Evolutionary conservation across 2,329 filamentous ascomycete genomes (phyloP).

Genomic region (Stemphylium vesicarium): DNA sequence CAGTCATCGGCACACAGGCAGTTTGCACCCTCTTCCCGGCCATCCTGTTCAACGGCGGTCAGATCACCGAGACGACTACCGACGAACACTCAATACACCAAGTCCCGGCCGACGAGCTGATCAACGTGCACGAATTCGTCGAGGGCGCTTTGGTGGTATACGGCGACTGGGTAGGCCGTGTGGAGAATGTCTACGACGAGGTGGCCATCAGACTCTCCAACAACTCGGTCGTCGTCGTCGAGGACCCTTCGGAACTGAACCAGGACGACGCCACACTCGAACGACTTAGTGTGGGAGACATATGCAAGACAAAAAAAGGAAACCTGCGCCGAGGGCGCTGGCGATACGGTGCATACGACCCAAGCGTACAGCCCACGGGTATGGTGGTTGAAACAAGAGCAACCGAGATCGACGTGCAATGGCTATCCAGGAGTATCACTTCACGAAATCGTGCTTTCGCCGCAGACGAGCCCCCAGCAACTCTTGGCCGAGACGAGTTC

Average conservation of each 20-base stretch:
- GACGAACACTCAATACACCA: slow-evolving; percentile 47
- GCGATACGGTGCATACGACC: slow-evolving; percentile 59
- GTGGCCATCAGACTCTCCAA: slow-evolving; percentile 60
- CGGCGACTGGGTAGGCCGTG: slow-evolving; percentile 62
- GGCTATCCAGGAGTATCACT: slow-evolving; percentile 57
- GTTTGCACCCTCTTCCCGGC: slow-evolving; percentile 54
- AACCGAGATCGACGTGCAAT: slow-evolving; percentile 56
- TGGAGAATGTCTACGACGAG: slow-evolving; percentile 58
- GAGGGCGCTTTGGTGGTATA: slow-evolving; percentile 62
- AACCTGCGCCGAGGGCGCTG: slow-evolving; percentile 60
- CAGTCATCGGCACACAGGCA: slow-evolving; percentile 57
- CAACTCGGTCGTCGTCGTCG: slow-evolving; percentile 61
- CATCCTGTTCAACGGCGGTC: slow-evolving; percentile 32
- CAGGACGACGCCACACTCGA: slow-evolving; percentile 45
- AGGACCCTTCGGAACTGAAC: slow-evolving; percentile 53
- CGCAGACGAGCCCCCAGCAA: slow-evolving; percentile 42
- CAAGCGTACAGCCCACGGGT: slow-evolving; percentile 57
- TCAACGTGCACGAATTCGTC: slow-evolving; percentile 53
- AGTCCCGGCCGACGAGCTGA: slow-evolving; percentile 55
- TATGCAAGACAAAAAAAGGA: slow-evolving; percentile 59
- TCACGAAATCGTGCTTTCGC: slow-evolving; percentile 22
- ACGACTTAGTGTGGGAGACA: slow-evolving; percentile 55
- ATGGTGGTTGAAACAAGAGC: slow-evolving; percentile 60
- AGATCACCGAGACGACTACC: slow-evolving; percentile 28
- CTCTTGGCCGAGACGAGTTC: slow-evolving; percentile 48